Base-by-base conservation (phyloP, 2,329 filamentous ascomycete species). In the Cercospora berteroae region DNA sequence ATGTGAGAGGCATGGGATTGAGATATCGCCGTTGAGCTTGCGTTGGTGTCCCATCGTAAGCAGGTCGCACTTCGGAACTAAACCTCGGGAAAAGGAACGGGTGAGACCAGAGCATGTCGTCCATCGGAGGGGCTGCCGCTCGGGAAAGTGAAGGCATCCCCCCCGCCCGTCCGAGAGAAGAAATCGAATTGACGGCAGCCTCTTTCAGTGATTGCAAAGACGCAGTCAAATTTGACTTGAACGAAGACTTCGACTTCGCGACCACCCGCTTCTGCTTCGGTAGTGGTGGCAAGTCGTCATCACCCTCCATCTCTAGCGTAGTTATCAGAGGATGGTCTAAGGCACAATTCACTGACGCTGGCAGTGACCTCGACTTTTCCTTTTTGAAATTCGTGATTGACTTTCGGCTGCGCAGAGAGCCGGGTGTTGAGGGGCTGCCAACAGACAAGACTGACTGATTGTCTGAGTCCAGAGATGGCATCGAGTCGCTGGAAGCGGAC, bases 181-280 rank as follows among this genome's bases (percentile, higher is more conserved):
- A 87, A 52, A 89, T 85, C 0, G 85, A 86, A 65, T 85, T 86
- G 16, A 77, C 67, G 10, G 87, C 87, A 0, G 86, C 86, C 6
- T 85, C 85, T 77, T 86, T 88, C 60, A 89, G 82, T 3, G 85
- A 86, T 68, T 87, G 84, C 20, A 89, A 76, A 0, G 87, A 89
- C 2, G 86, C 85, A 0, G 87, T 89, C 52, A 89, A 79, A 68
- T 89, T 89, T 0, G 87, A 89, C 69, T 86, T 88, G 79, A 89
- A 86, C 1, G 82, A 84, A 18, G 80, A 80, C 60, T 79, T 79
- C 4, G 82, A 70, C 63, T 82, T 82, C 55, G 82, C 81, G 29
- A 78, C 73, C 23, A 77, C 69, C 16, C 76, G 36, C n/a, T 73
- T 70, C 52, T 75, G 70, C 66, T 73, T 69, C 29, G 64, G 65